Evolutionary conservation across 2,329 filamentous ascomycete species (phyloP), one percentile per base, ranked within the genome.

Genomic region (Aureobasidium sp.): DNA sequence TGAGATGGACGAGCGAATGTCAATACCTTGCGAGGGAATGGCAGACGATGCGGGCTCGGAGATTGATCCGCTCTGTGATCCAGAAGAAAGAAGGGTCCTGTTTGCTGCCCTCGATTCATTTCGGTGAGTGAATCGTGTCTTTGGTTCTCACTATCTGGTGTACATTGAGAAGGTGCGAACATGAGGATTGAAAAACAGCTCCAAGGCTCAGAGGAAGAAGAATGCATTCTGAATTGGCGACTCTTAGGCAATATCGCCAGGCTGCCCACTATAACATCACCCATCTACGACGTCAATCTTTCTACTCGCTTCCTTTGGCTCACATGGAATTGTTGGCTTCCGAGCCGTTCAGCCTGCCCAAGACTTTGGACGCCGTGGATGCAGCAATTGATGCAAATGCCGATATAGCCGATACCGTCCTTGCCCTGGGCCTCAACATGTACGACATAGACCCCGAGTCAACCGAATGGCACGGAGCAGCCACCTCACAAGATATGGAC

Each of bases 351-450:
- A 88, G 85, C 61, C 85, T 94, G 57, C 81, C 95, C 7, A 84
- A 91, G 37, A 90, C 85, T 0, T 82, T 99, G 37, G 83, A 87
- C 65, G 82, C 81, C 51, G 83, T 95, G 13, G 95, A 99, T 69
- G 84, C 88, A 60, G 90, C 93, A 46, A 96, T 99, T 64, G 92
- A 96, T 67, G 77, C 80, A 62, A 99, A 99, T 69, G 90, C 92
- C 8, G 83, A 89, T 57, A 82, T 99, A 7, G 88, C 92, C 10
- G 85, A 88, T 62, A 82, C 81, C 4, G 95, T 99, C 63, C 81
- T 95, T 46, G 76, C 78, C n/a, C 78, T 79, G 21, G 89, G 87
- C 1, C 77, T 93, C 8, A 73, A 79, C 47, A 84, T 85, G 4
- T 94, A 95, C 67, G 79, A 80, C 21, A 74, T 85, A n/a, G 61